Evolutionary conservation across 169 alveolate genomes (phyloP).

Genomic region (Plasmodium vivax): DNA sequence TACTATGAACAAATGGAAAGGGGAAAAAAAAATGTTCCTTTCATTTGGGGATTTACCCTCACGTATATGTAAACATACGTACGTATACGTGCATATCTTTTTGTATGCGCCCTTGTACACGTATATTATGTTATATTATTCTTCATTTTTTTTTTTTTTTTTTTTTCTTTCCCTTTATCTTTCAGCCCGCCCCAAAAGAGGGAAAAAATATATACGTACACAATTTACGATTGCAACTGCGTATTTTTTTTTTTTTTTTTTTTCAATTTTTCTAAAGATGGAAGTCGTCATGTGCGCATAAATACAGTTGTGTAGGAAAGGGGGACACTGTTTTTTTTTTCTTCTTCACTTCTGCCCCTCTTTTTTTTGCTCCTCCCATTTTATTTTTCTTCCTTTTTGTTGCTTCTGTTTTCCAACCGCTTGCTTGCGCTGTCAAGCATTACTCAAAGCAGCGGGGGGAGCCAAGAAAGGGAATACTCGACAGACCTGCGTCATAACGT

Average conservation of each 20-base stretch:
- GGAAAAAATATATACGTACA: neutral
- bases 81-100: neutral
- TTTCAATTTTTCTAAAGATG: neutral
- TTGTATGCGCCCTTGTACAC: neutral
- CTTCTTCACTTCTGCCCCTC: neutral
- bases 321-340: neutral
- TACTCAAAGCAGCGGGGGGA: neutral
- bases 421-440: neutral
- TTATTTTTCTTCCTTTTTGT: neutral
- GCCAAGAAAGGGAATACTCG: neutral
- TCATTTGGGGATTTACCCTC: neutral
- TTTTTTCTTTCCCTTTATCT: neutral
- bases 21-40: neutral
- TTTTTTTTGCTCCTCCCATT: neutral
- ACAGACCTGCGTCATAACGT: neutral
- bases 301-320: neutral
- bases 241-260: neutral
- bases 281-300: neutral
- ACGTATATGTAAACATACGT: neutral
- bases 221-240: neutral
- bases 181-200: neutral
- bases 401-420: neutral
- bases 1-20: neutral
- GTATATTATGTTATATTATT: neutral
- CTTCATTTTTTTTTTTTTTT: neutral